phyloP scores from a whole-genome alignment of 2,329 filamentous ascomycete genomes.

The Colletotrichum noveboracense region DNA sequence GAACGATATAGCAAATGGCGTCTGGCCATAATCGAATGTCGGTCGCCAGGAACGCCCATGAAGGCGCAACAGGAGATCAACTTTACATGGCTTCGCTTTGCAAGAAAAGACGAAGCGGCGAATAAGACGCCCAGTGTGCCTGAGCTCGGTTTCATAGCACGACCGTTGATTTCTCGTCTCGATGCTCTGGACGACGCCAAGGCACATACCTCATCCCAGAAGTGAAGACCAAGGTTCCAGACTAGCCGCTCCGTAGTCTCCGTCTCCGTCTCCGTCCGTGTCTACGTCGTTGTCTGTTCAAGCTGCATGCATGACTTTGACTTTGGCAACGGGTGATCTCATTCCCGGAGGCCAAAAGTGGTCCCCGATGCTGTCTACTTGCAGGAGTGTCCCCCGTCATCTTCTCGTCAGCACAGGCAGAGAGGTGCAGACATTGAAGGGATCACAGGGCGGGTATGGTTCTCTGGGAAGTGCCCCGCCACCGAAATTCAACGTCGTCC shows the following conservation, averaged over 20 bases:
- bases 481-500: neutral
- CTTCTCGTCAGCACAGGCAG: neutral
- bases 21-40: neutral
- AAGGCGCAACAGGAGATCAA: neutral
- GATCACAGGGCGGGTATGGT: neutral
- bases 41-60: neutral
- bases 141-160: neutral
- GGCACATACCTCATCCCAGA: neutral
- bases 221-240: neutral
- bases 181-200: neutral
- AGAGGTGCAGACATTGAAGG: neutral
- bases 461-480: neutral
- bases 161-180: neutral
- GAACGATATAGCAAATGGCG: neutral
- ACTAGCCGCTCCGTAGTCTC: neutral
- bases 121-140: neutral
- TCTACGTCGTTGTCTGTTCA: neutral
- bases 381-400: neutral
- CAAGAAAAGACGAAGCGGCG: neutral
- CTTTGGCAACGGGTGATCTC: neutral
- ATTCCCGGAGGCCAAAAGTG: neutral
- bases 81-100: neutral
- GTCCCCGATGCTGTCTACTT: neutral
- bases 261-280: neutral
- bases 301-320: conserved; percentile 2